Percentiles rank a stretch among this genome's conserved stretches.
These are phyloP conservation scores for Fragosphaeria purpurea DNA, from an alignment of 2,329 filamentous ascomycete species.

Conservation along the genomic window DNA sequence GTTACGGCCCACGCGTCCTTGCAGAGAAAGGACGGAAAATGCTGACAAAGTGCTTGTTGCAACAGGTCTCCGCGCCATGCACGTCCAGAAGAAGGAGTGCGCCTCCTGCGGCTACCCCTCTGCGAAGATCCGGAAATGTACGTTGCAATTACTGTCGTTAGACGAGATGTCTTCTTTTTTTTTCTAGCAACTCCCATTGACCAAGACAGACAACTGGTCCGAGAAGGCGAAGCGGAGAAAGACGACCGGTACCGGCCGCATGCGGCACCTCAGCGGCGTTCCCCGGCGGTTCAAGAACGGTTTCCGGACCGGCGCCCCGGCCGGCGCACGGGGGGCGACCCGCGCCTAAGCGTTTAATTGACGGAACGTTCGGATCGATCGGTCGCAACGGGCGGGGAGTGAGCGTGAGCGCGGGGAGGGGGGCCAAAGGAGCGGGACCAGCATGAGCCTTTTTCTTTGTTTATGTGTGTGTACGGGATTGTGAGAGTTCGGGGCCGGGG, in stretches of 20 bases:
- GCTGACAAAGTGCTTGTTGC: not conserved
- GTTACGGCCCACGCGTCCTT: too few relatives aligned
- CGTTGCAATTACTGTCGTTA: slow-evolving; percentile 31
- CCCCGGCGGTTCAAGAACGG: slow-evolving; percentile 94
- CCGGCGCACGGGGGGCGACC: slow-evolving; percentile 63
- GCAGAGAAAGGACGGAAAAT: not conserved
- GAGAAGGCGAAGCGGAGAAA: slow-evolving; percentile 99
- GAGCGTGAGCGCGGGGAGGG: too few relatives aligned
- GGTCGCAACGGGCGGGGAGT: too few relatives aligned
- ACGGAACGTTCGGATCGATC: not conserved
- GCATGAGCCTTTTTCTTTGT: too few relatives aligned
- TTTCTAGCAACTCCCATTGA: not conserved
- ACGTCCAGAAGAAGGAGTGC: slow-evolving; percentile 99
- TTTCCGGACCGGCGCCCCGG: slow-evolving; percentile 84
- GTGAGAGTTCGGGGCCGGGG: not conserved
- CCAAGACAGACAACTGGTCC: slow-evolving; percentile 82
- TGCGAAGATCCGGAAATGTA: slow-evolving; percentile 98
- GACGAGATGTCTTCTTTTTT: not conserved
- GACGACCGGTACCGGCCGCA: slow-evolving; percentile 94
- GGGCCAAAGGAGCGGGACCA: too few relatives aligned
- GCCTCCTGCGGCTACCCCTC: slow-evolving; percentile 90
- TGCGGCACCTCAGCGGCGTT: slow-evolving; percentile 88
- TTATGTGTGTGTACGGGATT: too few relatives aligned
- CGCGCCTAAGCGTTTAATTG: slow-evolving; percentile 18
- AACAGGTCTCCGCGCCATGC: slow-evolving; percentile 85